Conservation (phyloP, 2,329 filamentous ascomycete genomes). For the Fusarium newnesense region DNA sequence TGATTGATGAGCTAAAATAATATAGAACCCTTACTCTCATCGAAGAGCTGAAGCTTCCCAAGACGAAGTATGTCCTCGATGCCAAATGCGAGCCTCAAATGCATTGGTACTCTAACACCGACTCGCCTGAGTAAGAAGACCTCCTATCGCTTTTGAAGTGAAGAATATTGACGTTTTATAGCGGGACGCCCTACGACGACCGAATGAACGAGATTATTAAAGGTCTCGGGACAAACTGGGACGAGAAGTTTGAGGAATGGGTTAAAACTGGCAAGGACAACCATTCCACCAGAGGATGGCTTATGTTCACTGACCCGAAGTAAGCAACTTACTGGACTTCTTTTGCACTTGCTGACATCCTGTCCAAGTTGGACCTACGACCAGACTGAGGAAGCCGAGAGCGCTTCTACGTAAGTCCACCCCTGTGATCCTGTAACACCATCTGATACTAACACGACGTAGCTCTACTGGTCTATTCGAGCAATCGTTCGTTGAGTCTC, state of each 20-base stretch:
- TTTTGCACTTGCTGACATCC: fast-evolving
- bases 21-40: conserved; percentile 3
- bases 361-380: neutral
- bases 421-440: fast-evolving
- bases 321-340: fast-evolving
- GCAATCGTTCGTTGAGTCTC: conserved; percentile 10
- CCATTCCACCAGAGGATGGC: conserved; percentile 16
- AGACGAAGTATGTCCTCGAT: neutral
- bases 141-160: fast-evolving
- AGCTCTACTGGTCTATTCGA: conserved; percentile 30
- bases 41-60: neutral
- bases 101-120: conserved; percentile 2
- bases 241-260: neutral
- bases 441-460: fast-evolving
- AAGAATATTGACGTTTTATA: neutral
- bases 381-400: conserved; percentile 6
- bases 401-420: neutral
- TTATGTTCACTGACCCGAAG: conserved; percentile 3
- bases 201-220: neutral
- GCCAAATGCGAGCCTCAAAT: conserved; percentile 1
- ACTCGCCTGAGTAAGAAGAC: neutral
- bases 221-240: neutral
- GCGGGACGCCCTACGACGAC: neutral
- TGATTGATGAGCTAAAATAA: fast-evolving
- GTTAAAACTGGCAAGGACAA: neutral